Conservation (phyloP, 345 rosid species). For the Rhodamnia rubescens region DNA sequence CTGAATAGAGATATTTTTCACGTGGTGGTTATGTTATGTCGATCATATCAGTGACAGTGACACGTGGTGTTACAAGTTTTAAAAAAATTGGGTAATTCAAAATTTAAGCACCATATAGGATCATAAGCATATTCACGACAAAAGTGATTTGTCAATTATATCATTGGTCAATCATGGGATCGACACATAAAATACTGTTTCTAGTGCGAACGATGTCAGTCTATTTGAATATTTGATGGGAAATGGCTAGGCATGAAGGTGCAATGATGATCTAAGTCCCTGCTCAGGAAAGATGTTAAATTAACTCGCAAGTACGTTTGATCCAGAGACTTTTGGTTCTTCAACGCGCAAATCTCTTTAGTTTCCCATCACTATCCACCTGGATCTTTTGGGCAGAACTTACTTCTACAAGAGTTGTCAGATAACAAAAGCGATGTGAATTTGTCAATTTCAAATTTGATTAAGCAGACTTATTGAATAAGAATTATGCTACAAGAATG, state of each 20-base stretch:
- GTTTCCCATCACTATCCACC: background rate
- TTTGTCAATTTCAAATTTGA: background rate
- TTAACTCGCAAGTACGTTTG: background rate
- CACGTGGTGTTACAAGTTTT: accelerated
- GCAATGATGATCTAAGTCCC: accelerated
- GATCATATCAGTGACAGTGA: accelerated
- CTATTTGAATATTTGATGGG: background rate
- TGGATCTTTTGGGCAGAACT: background rate
- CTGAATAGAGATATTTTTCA: background rate
- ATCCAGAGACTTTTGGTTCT: background rate
- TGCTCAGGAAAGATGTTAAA: background rate
- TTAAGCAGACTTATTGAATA: no score
- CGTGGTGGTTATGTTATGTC: accelerated
- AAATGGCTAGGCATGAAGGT: background rate
- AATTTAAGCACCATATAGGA: accelerated
- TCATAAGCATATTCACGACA: background rate
- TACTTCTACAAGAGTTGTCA: background rate
- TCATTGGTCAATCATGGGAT: accelerated
- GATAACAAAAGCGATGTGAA: background rate
- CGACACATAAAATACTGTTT: background rate
- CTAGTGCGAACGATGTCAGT: accelerated
- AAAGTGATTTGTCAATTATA: background rate
- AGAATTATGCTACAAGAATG: background rate
- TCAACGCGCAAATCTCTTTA: background rate
- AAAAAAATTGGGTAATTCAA: background rate